Evolutionary conservation across 768 basidiomycete genomes (phyloP), one percentile per base, ranked within the genome.

Genomic region (Boletus sensibilis): DNA sequence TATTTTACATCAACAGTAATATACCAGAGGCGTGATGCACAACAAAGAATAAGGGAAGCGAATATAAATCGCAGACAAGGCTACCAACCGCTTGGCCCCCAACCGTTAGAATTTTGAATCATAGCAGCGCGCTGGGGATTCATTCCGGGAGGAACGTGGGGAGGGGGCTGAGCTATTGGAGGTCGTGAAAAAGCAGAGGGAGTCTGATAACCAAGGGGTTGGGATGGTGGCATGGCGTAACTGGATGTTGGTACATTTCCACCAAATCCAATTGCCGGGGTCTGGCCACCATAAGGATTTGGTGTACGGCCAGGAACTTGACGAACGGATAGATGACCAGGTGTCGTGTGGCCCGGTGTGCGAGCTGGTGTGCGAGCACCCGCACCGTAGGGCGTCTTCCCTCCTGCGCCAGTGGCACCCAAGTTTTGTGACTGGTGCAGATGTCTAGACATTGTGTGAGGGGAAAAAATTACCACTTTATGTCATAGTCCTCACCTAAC

Each of bases 381-480:
- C 29, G 85, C 84, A 53, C 80, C 85, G 60, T 86, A 92, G 0
- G 93, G 92, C 0, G 93, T 94, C 68, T 87, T 92, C 10, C 87
- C 87, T 43, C 87, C 86, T 39, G 79, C 73, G 5, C 72, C 74
- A 12, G 77, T 69, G 68, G 59, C 79, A 68, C 68, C 82, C 55
- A 76, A 77, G 79, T 78, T 88, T 78, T 79, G 78, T n/a, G 88
- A 87, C 71, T 90, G 87, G 63, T 91, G 86, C 42, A 90, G 75
- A 75, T 92, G 89, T 63, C 89, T 88, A 59, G 40, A 52, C 39
- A 25, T 37, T 29, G 35, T 40, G 51, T 68, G 20, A 67, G 63
- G 14, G 23, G 14, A 3, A 35, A 43, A 35, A 37, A n/a, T 16
- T 14, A 42, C 5, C 16, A 37, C 27, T 10, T 10, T 1, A 41